Evolutionary conservation across 192 early-diverging fungal species (phyloP).

Genomic region (Backusella psychrophila): DNA sequence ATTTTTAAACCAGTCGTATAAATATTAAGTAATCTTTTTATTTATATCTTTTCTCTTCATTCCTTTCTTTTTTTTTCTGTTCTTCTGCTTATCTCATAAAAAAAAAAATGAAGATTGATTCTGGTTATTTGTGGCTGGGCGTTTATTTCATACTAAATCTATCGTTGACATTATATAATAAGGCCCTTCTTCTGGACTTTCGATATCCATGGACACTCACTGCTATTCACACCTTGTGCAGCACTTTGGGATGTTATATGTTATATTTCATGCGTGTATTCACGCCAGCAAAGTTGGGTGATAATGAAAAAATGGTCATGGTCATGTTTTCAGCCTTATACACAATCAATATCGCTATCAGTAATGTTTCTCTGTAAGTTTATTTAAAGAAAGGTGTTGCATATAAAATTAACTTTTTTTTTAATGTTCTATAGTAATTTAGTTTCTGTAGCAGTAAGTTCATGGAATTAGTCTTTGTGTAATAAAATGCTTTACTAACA

Average conservation of each 20-base stretch:
- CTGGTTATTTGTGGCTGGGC: slow-evolving; percentile 38
- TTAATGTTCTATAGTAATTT: not conserved
- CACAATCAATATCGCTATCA: slow-evolving; percentile 72
- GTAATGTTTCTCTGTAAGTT: slow-evolving; percentile 60
- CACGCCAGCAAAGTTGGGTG: slow-evolving; percentile 37
- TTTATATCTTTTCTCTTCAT: not conserved
- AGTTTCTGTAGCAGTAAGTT: slow-evolving; percentile 21
- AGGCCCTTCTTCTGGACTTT: slow-evolving; percentile 56
- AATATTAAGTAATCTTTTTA: not conserved
- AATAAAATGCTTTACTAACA: not conserved
- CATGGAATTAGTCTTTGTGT: not conserved
- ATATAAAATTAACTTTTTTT: not conserved
- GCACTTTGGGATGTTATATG: slow-evolving; percentile 52
- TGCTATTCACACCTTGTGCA: slow-evolving; percentile 60
- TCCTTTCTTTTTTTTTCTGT: not conserved
- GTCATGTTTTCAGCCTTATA: slow-evolving; percentile 66
- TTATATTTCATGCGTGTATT: slow-evolving; percentile 29
- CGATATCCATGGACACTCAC: slow-evolving; percentile 73
- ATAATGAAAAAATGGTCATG: slow-evolving; percentile 44
- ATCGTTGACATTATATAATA: slow-evolving; percentile 66
- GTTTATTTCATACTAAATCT: slow-evolving; percentile 63
- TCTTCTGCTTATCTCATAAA: not conserved
- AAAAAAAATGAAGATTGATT: slow-evolving; percentile 6
- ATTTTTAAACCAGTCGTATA: not conserved
- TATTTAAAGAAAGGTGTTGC: not conserved